Percentiles rank a stretch among this genome's conserved stretches.
These are phyloP conservation scores for Eucalyptus erythrocorys DNA, from an alignment of 345 rosid species.

Conservation along the genomic window DNA sequence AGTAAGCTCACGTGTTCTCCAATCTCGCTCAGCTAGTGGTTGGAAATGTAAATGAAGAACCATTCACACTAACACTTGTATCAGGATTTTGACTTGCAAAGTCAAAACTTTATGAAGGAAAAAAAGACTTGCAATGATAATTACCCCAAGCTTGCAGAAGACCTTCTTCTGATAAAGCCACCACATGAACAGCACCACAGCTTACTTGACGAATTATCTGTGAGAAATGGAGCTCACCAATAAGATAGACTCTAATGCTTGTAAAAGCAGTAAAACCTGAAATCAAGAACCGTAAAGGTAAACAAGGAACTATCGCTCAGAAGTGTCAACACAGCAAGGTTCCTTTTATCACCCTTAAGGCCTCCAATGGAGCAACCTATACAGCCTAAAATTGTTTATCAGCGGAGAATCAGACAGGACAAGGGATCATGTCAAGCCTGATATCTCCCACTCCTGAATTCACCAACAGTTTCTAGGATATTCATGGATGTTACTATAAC, in stretches of 20 bases:
- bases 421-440: not conserved
- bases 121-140: not conserved
- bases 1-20: not conserved
- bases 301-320: not conserved
- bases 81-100: not conserved
- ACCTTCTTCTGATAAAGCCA: slow-evolving; percentile 86
- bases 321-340: not conserved
- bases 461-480: not conserved
- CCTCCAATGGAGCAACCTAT: not conserved
- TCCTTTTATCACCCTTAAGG: not conserved
- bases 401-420: not conserved
- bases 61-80: not conserved
- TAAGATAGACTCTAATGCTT: not conserved
- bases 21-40: not conserved
- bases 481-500: not conserved
- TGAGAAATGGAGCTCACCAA: not conserved
- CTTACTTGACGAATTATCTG: slow-evolving; percentile 75
- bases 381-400: not conserved
- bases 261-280: not conserved
- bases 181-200: slow-evolving; percentile 91
- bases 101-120: not conserved
- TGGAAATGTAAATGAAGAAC: not conserved
- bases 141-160: slow-evolving; percentile 93
- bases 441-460: not conserved
- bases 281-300: not conserved